phyloP scores from a whole-genome alignment of 1,284 basidiomycete genomes.

The Mycosarcoma mackinlayi region DNA sequence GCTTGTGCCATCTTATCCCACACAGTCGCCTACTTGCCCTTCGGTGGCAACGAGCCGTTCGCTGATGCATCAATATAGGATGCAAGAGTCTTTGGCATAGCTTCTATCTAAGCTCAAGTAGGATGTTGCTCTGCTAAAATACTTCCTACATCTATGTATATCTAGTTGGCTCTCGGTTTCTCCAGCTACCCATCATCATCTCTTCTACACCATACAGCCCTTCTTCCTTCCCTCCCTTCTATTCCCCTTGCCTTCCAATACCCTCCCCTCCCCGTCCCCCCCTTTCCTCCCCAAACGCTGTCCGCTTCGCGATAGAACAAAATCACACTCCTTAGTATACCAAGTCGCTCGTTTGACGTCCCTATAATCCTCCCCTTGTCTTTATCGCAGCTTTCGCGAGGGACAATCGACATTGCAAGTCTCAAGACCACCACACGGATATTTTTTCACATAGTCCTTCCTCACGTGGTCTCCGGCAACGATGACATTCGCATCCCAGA shows the following conservation, averaged over 20 bases:
- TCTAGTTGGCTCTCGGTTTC: background rate
- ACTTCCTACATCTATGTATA: too few species aligned
- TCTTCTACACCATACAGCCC: background rate
- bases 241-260: background rate
- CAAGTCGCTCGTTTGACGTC: background rate
- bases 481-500: constrained; percentile 12
- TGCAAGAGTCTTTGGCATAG: too few species aligned
- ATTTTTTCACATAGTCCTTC: background rate
- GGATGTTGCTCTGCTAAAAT: too few species aligned
- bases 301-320: background rate
- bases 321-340: constrained; percentile 1
- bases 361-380: background rate
- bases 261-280: background rate
- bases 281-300: background rate
- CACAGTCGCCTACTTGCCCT: too few species aligned
- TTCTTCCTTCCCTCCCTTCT: background rate
- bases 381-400: too few species aligned
- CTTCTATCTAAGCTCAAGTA: too few species aligned
- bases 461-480: background rate
- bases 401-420: background rate
- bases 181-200: background rate
- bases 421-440: background rate
- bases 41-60: too few species aligned
- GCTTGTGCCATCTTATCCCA: too few species aligned
- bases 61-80: too few species aligned